Percentiles rank a stretch among this genome's conserved stretches.
Evolutionary conservation across 495 filamentous ascomycete genomes (phyloP).

Genomic region (Aspergillus saccharolyticus): DNA sequence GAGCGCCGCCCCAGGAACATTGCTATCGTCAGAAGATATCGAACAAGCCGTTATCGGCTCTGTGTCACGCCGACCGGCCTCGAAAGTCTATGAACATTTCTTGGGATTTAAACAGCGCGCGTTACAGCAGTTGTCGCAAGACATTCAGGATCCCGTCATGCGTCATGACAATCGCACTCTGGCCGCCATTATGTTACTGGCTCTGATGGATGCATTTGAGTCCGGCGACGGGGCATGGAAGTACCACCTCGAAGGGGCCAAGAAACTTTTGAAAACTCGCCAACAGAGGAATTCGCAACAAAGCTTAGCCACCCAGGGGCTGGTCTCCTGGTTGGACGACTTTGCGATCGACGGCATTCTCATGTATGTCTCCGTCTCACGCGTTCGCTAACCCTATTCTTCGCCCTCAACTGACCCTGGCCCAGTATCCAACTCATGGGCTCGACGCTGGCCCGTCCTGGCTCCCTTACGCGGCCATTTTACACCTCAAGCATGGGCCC

Average conservation of each 20-base stretch:
- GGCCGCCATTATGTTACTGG: conserved; percentile 40
- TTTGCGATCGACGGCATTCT: conserved; percentile 42
- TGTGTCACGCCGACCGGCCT: conserved; percentile 24
- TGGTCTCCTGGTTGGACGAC: conserved; percentile 36
- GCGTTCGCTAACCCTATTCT: neutral
- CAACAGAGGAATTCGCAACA: conserved; percentile 16
- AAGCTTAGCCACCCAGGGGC: conserved; percentile 14
- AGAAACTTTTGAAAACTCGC: conserved; percentile 34
- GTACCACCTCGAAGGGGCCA: conserved; percentile 45
- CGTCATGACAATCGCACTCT: conserved; percentile 39
- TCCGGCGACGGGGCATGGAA: conserved; percentile 45
- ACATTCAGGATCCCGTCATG: conserved; percentile 31
- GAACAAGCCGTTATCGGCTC: conserved; percentile 28
- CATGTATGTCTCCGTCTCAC: conserved; percentile 24
- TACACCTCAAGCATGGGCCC: conserved; percentile 38
- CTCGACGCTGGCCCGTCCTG: conserved; percentile 42
- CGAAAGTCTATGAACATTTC: conserved; percentile 39
- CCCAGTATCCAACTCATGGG: conserved; percentile 45
- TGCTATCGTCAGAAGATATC: conserved; percentile 24
- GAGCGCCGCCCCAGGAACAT: conserved; percentile 15
- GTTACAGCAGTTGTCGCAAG: conserved; percentile 35
- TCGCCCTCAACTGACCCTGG: neutral
- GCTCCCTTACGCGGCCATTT: conserved; percentile 41
- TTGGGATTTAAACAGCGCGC: conserved; percentile 41
- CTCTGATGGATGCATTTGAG: conserved; percentile 41